Percentiles rank a stretch among this genome's conserved stretches.
Conservation (phyloP, 1,139 yeast genomes). For the Geotrichum cucujoidarum region DNA sequence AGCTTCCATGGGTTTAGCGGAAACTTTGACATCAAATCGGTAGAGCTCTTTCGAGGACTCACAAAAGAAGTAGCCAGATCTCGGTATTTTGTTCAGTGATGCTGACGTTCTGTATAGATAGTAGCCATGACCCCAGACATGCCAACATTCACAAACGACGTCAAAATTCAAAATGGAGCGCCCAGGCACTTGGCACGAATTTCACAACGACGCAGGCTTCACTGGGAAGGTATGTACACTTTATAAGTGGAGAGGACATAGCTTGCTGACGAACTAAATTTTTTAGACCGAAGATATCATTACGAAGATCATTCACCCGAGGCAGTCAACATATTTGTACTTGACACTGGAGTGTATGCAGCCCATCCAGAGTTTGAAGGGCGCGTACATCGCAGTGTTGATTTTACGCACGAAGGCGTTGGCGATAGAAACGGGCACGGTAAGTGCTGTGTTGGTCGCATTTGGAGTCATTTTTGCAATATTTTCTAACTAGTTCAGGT, state of each 20-base stretch:
- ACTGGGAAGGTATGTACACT: slow-evolving; percentile 28
- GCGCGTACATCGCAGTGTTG: slow-evolving; percentile 54
- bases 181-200: slow-evolving; percentile 69
- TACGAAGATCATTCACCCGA: slow-evolving; percentile 37
- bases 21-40: slow-evolving; percentile 25
- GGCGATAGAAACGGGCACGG: slow-evolving; percentile 70
- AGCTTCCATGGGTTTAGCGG: slow-evolving; percentile 31
- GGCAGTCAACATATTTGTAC: slow-evolving; percentile 65
- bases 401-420: slow-evolving; percentile 57
- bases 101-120: slow-evolving; percentile 5
- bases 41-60: slow-evolving; percentile 22
- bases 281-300: slow-evolving; percentile 29
- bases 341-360: slow-evolving; percentile 68
- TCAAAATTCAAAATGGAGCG: slow-evolving; percentile 45
- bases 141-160: slow-evolving; percentile 15
- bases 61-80: slow-evolving; percentile 7
- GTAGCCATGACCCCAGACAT: slow-evolving; percentile 17
- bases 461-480: not conserved
- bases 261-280: not conserved
- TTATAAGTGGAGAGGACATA: not conserved
- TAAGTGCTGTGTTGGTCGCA: slow-evolving; percentile 20
- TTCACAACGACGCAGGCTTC: slow-evolving; percentile 48
- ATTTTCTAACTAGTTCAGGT: slow-evolving; percentile 34
- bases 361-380: slow-evolving; percentile 64
- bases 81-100: not conserved